These are phyloP conservation scores for Ceratocystis destructans DNA, from an alignment of 2,329 filamentous ascomycete genomes.

Conservation along the genomic window DNA sequence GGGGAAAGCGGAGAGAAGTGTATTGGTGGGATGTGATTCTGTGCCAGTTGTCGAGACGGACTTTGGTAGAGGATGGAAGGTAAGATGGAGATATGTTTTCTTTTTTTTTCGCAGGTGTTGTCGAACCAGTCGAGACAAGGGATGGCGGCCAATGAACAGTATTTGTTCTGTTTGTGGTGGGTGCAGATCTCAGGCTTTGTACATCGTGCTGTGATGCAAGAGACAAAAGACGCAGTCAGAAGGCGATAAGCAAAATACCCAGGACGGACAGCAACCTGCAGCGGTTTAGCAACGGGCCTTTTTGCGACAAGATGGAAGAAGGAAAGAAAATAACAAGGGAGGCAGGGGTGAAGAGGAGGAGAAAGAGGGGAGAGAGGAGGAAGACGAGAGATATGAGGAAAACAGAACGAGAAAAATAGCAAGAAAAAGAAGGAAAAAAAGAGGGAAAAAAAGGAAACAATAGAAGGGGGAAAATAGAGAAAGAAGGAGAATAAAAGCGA, in stretches of 20 bases:
- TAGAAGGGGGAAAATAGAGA: neutral
- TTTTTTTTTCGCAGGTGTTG: neutral
- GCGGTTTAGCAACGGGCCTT: neutral
- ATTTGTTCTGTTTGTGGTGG: neutral
- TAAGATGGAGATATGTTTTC: neutral
- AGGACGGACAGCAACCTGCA: neutral
- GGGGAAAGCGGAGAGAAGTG: neutral
- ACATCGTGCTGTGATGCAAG: neutral
- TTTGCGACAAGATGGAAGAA: neutral
- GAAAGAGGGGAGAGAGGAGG: neutral
- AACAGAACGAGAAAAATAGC: neutral
- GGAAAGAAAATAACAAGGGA: neutral
- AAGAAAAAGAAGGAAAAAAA: neutral
- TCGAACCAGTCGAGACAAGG: slow-evolving; percentile 4
- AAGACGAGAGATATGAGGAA: neutral
- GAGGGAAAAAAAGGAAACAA: neutral
- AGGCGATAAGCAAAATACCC: neutral
- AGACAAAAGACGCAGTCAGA: neutral
- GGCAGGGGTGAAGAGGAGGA: neutral
- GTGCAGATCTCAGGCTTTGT: neutral
- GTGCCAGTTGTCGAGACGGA: neutral
- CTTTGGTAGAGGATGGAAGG: neutral
- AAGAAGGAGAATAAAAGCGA: neutral
- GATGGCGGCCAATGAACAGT: neutral
- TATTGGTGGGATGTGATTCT: neutral